Base-by-base conservation (phyloP, 345 rosid genomes). In the Pseudoturritis turrita region DNA sequence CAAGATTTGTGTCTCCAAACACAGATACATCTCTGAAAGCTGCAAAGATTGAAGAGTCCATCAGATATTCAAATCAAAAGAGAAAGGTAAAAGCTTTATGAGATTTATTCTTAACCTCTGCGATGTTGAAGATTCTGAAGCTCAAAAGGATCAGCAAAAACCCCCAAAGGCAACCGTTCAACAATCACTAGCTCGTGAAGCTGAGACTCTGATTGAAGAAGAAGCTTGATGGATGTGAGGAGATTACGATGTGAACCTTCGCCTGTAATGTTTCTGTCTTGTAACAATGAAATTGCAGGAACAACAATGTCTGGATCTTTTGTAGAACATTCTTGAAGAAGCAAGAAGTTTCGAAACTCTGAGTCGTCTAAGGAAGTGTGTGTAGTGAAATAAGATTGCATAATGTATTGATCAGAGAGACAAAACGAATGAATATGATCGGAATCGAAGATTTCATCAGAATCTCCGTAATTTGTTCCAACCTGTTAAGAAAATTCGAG, bases 161-260 rank as follows among this genome's bases (percentile, higher is more conserved):
- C 90, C 55, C 97, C 98, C 40, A 73, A 65, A 12, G 97, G 97
- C 63, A 95, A 89, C 51, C 88, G 81, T 79, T 89, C 93, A 12
- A 87, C 37, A 6, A 91, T 25, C 67, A 88, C 67, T 9, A 81
- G 77, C 79, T 91, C 76, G 61, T 84, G 83, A 52, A 60, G 33
- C 61, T 45, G 54, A 72, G 75, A 62, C 49, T 69, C 61, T 44
- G 74, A 73, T 26, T 68, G 68, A 47, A 64, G 58, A 41, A 72
- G 72, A 72, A 94, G 64, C 77, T 75, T 81, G 52, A 91, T 43
- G 3, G 84, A 78, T 60, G 89, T 84, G 14, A 80, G 76, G 5
- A 94, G 81, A 72, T 57, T 86, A 14, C 97, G 93, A 80, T 91
- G 99, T 65, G 96, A 89, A 59, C 97, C 99, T 79, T 95, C 97